phyloP scores from a whole-genome alignment of 352 stramenopile genomes.

The Phytophthora constricta region DNA sequence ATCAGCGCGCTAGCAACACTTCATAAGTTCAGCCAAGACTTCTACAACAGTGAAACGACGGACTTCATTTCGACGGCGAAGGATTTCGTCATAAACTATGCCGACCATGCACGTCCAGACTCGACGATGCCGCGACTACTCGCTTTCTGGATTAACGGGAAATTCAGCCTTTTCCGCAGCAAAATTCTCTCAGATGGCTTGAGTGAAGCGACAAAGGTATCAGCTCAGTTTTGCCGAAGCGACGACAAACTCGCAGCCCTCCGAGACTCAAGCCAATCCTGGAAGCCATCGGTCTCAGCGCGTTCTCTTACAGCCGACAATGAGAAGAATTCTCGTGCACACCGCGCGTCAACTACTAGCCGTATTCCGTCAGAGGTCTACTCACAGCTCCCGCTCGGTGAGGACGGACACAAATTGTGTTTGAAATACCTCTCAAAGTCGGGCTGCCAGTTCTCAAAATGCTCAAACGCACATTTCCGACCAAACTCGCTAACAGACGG shows the following conservation, averaged over 20 bases:
- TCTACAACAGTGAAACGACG: slow-evolving; percentile 12
- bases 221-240: slow-evolving; percentile 10
- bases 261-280: background rate
- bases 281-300: background rate
- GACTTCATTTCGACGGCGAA: slow-evolving; percentile 7
- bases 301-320: background rate
- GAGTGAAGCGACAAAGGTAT: background rate
- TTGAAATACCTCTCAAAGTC: slow-evolving; percentile 11
- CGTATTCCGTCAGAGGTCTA: slow-evolving; percentile 1
- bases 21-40: slow-evolving; percentile 19
- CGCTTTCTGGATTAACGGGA: slow-evolving; percentile 16
- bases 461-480: slow-evolving; percentile 16
- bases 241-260: slow-evolving; percentile 17
- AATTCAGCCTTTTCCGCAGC: slow-evolving; percentile 19
- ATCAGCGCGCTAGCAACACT: slow-evolving; percentile 6
- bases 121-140: slow-evolving; percentile 1
- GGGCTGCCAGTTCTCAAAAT: slow-evolving; percentile 9
- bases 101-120: background rate
- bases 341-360: background rate
- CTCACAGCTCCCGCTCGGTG: background rate
- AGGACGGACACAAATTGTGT: slow-evolving; percentile 7
- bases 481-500: background rate
- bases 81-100: slow-evolving; percentile 19
- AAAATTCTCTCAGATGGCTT: background rate
- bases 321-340: background rate